Conservation (phyloP, 2,329 filamentous ascomycete genomes). For the Arthrobotrys megalospora region DNA sequence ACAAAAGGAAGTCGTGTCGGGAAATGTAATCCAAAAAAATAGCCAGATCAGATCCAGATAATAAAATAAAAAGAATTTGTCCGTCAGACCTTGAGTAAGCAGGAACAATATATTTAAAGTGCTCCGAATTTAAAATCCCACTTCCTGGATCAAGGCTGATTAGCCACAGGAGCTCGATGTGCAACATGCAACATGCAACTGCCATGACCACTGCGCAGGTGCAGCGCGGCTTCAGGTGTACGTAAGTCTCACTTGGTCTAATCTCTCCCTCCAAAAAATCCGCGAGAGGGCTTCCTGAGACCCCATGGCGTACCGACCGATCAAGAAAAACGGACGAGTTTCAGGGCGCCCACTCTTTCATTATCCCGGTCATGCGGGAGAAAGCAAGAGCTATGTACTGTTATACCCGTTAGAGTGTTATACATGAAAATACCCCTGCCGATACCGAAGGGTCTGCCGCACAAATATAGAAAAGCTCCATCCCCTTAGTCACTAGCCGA, state of each 20-base stretch:
- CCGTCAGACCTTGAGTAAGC: not conserved
- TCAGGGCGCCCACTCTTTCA: conserved; percentile 1
- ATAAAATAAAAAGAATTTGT: not conserved
- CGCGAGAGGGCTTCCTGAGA: not conserved
- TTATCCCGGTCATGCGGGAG: not conserved
- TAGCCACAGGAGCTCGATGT: conserved; percentile 20
- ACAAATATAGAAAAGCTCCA: not conserved
- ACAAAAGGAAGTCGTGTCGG: not conserved
- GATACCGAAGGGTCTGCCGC: conserved; percentile 9
- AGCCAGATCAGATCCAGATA: not conserved
- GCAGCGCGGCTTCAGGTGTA: not conserved
- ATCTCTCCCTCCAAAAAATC: not conserved
- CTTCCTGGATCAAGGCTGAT: conserved; percentile 13
- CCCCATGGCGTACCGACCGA: not conserved
- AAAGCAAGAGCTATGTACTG: not conserved
- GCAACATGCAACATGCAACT: conserved; percentile 23
- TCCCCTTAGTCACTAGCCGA: not conserved
- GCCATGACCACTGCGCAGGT: not conserved
- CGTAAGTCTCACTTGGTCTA: conserved; percentile 17
- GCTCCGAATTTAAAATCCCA: conserved; percentile 6
- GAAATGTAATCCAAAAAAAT: not conserved
- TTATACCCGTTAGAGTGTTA: not conserved
- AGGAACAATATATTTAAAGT: conserved; percentile 9
- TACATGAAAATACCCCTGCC: conserved; percentile 6
- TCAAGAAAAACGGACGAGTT: not conserved